Conservation (phyloP, 257 asterid genomes). For the Solanum clarkiae region DNA sequence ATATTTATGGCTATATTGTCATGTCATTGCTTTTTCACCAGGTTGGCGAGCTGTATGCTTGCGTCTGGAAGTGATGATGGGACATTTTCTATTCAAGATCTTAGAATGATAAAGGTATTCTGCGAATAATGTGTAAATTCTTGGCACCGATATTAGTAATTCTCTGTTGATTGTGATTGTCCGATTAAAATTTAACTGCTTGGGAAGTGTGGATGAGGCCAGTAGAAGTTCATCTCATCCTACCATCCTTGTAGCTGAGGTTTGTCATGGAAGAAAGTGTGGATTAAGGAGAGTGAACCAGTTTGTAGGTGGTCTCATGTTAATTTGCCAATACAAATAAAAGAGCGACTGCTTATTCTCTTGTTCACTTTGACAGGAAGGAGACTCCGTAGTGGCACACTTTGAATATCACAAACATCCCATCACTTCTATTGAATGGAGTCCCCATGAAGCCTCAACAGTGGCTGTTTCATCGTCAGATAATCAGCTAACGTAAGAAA, state of each 20-base stretch:
- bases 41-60: slow-evolving; percentile 82
- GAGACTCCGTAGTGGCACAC: slow-evolving; percentile 66
- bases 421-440: slow-evolving; percentile 96
- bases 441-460: slow-evolving; percentile 89
- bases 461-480: slow-evolving; percentile 85
- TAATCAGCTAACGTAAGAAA: slow-evolving; percentile 72
- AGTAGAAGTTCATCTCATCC: not conserved
- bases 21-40: slow-evolving; percentile 16
- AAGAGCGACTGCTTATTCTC: not conserved
- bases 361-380: slow-evolving; percentile 37
- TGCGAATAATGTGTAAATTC: not conserved
- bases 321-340: not conserved
- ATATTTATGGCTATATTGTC: not conserved
- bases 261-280: not conserved
- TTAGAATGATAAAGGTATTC: slow-evolving; percentile 70
- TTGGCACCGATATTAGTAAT: not conserved
- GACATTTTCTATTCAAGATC: slow-evolving; percentile 77
- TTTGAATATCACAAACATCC: slow-evolving; percentile 87
- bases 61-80: slow-evolving; percentile 99
- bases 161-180: not conserved
- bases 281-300: not conserved
- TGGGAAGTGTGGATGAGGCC: not conserved
- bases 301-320: not conserved
- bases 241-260: not conserved
- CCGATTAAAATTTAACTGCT: not conserved